These are phyloP conservation scores for Myxozyma kluyveri DNA, from an alignment of 805 yeast genomes.

Conservation along the genomic window DNA sequence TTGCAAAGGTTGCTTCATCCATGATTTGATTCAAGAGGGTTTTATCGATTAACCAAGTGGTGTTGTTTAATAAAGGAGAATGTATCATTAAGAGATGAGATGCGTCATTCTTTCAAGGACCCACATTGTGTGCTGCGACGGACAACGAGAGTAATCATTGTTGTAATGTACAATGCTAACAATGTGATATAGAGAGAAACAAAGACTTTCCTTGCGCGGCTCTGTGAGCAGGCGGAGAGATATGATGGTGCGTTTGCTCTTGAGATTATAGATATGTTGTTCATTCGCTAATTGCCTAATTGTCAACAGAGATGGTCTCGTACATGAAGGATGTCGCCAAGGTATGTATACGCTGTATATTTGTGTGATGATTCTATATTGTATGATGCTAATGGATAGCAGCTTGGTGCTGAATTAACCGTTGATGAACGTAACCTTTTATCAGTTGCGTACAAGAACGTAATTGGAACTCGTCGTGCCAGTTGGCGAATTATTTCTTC, in stretches of 20 bases:
- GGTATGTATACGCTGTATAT: slow-evolving; percentile 1
- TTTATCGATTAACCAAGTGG: too few species aligned
- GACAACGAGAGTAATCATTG: too few species aligned
- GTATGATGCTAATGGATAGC: background rate
- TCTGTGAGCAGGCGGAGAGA: slow-evolving; percentile 99
- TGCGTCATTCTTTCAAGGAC: background rate
- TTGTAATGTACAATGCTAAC: background rate
- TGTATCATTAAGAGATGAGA: too few species aligned
- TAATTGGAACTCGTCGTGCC: slow-evolving; percentile 98
- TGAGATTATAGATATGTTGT: background rate
- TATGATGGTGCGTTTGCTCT: slow-evolving; percentile 54
- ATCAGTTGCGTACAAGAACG: slow-evolving; percentile 97
- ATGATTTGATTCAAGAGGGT: too few species aligned
- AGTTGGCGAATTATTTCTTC: slow-evolving; percentile 99
- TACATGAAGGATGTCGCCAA: slow-evolving; percentile 80
- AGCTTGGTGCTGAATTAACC: slow-evolving; percentile 63
- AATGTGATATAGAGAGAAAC: slow-evolving; percentile 62
- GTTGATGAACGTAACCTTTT: slow-evolving; percentile 97
- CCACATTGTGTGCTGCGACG: too few species aligned
- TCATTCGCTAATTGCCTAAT: background rate
- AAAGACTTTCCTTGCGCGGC: slow-evolving; percentile 94
- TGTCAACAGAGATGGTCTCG: slow-evolving; percentile 95
- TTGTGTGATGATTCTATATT: background rate
- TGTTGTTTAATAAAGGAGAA: too few species aligned
- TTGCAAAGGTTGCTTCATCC: too few species aligned